phyloP scores from a whole-genome alignment of 768 basidiomycete genomes.

The Hebeloma cylindrosporum region DNA sequence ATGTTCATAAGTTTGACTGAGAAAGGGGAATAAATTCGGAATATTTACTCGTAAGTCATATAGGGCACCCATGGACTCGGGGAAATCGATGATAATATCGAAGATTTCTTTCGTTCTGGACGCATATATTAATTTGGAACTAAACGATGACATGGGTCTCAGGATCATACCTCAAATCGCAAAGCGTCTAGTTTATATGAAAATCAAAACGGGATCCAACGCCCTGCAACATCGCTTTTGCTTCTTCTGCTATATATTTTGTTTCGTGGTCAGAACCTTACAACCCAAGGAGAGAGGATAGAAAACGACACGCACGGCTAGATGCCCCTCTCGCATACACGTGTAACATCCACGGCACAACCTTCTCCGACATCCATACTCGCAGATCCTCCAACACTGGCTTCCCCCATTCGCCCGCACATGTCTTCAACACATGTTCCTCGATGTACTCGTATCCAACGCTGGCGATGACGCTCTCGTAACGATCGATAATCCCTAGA shows the following conservation, averaged over 20 bases:
- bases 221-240: constrained; percentile 68
- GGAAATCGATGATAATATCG: constrained; percentile 94
- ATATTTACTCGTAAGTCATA: constrained; percentile 74
- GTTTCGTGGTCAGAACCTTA: constrained; percentile 5
- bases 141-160: background rate
- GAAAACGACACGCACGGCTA: constrained; percentile 26
- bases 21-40: background rate
- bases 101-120: constrained; percentile 80
- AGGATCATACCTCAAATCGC: constrained; percentile 69
- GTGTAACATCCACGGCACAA: constrained; percentile 83
- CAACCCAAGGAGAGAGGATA: constrained; percentile 4
- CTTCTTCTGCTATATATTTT: constrained; percentile 59
- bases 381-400: constrained; percentile 62
- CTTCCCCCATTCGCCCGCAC: constrained; percentile 67
- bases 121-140: constrained; percentile 1
- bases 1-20: background rate
- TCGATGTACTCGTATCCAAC: constrained; percentile 90
- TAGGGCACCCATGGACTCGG: constrained; percentile 82
- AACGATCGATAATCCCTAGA: constrained; percentile 78
- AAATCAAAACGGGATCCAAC: constrained; percentile 87
- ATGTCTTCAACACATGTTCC: constrained; percentile 61
- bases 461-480: constrained; percentile 78
- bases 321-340: constrained; percentile 72
- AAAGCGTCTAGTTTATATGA: constrained; percentile 88
- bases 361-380: constrained; percentile 75